These are phyloP conservation scores for Phyllosticta citribraziliensis DNA, from an alignment of 2,329 filamentous ascomycete species.

Conservation along the genomic window DNA sequence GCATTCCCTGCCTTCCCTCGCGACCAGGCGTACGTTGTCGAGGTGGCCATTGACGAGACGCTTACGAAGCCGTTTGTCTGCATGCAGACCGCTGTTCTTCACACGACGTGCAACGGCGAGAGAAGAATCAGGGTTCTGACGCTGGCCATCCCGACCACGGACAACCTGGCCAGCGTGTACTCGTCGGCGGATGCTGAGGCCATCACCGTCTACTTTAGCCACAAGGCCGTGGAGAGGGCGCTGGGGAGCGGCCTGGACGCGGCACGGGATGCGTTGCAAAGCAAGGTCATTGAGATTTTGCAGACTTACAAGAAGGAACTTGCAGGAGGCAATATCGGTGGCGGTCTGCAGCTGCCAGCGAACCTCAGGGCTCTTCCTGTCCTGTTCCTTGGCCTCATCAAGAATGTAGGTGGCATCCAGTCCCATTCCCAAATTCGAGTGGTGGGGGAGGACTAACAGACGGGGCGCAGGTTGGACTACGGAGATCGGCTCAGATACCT, in stretches of 20 bases:
- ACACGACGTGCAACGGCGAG: constrained; percentile 97
- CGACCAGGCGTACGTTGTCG: constrained; percentile 94
- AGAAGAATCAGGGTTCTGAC: constrained; percentile 91
- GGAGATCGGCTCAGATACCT: constrained; percentile 87
- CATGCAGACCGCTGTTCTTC: constrained; percentile 86
- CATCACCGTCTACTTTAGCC: constrained; percentile 87
- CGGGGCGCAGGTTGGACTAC: constrained; percentile 54
- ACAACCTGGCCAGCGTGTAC: constrained; percentile 82
- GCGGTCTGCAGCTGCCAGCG: constrained; percentile 73
- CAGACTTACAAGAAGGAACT: constrained; percentile 96
- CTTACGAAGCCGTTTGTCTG: constrained; percentile 86
- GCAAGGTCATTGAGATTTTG: constrained; percentile 84
- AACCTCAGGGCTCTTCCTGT: constrained; percentile 84
- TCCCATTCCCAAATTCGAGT: constrained; percentile 9
- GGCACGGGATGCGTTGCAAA: constrained; percentile 80
- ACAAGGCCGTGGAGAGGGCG: constrained; percentile 91
- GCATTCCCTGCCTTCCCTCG: constrained; percentile 96
- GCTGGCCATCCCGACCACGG: constrained; percentile 82
- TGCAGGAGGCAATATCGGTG: constrained; percentile 89
- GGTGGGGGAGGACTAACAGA: neutral
- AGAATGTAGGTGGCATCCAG: constrained; percentile 58
- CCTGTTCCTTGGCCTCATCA: constrained; percentile 88
- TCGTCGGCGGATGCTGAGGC: constrained; percentile 91
- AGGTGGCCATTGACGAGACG: constrained; percentile 94
- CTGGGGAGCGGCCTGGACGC: constrained; percentile 80